Conservation (phyloP, 2,329 filamentous ascomycete genomes). For the Ophiocordyceps camponoti-leonardi region DNA sequence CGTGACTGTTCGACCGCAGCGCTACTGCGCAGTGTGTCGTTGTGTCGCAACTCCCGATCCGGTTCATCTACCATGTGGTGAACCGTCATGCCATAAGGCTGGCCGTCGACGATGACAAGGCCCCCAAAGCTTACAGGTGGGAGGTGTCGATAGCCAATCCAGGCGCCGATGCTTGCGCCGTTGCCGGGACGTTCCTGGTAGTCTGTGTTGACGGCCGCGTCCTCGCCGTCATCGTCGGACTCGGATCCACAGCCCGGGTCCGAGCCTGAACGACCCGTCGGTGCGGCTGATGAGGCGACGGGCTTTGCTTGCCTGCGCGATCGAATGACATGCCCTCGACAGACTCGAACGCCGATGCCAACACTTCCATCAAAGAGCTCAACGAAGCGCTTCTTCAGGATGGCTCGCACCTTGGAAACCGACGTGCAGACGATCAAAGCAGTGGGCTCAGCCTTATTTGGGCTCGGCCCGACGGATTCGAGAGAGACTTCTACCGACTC, state of each 20-base stretch:
- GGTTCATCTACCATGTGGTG: constrained; percentile 85
- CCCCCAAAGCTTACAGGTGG: constrained; percentile 87
- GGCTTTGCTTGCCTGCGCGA: constrained; percentile 30
- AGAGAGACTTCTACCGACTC: constrained; percentile 68
- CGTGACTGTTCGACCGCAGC: constrained; percentile 21
- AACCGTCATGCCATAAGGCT: constrained; percentile 85
- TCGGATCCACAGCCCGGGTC: constrained; percentile 1
- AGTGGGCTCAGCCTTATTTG: constrained; percentile 49
- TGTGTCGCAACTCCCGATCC: constrained; percentile 22
- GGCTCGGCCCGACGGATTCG: constrained; percentile 54
- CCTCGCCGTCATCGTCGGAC: constrained; percentile 18
- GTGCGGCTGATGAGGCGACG: constrained; percentile 14
- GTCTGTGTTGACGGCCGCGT: constrained; percentile 45
- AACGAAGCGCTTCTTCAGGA: constrained; percentile 51
- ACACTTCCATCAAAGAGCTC: constrained; percentile 44
- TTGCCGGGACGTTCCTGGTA: constrained; percentile 68
- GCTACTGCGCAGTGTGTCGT: constrained; percentile 19
- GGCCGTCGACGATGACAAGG: constrained; percentile 67
- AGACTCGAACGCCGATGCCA: constrained; percentile 52
- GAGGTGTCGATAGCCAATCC: constrained; percentile 67
- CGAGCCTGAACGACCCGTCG: background rate
- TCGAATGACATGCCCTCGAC: constrained; percentile 47
- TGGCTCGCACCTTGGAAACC: constrained; percentile 52
- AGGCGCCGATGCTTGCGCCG: constrained; percentile 86
- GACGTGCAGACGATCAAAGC: constrained; percentile 65